Evolutionary conservation across 116 monocot species (phyloP).

Genomic region (Cymodocea nodosa): DNA sequence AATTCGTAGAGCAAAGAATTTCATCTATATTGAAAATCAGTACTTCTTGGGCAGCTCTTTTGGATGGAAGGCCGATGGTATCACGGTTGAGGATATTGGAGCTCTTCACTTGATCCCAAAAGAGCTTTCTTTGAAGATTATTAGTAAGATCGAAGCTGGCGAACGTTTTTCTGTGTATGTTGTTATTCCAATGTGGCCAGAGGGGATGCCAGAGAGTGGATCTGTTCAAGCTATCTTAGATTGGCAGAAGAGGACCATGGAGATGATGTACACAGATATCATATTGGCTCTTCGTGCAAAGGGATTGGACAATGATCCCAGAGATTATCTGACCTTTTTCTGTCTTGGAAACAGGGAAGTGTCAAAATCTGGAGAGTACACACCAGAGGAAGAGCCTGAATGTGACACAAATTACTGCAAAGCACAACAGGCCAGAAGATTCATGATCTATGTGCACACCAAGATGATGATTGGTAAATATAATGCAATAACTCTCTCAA

Average conservation of each 20-base stretch:
- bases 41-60: slow-evolving; percentile 32
- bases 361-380: slow-evolving; percentile 17
- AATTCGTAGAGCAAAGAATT: slow-evolving; percentile 26
- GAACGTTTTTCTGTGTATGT: slow-evolving; percentile 11
- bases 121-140: slow-evolving; percentile 25
- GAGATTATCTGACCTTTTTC: slow-evolving; percentile 48
- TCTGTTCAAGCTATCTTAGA: slow-evolving; percentile 34
- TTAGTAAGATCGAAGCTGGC: slow-evolving; percentile 30
- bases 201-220: slow-evolving; percentile 25
- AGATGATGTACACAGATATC: slow-evolving; percentile 37
- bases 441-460: slow-evolving; percentile 54
- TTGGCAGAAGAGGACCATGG: slow-evolving; percentile 29
- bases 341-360: slow-evolving; percentile 54
- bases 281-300: slow-evolving; percentile 2
- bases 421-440: slow-evolving; percentile 39
- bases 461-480: slow-evolving; percentile 59
- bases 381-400: slow-evolving; percentile 23
- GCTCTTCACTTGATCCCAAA: slow-evolving; percentile 28
- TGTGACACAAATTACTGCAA: slow-evolving; percentile 33
- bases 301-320: slow-evolving; percentile 20
- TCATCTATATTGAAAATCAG: slow-evolving; percentile 35
- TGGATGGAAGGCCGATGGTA: slow-evolving; percentile 13
- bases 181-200: slow-evolving; percentile 33
- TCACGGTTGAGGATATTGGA: slow-evolving; percentile 23
- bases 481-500: too few relatives aligned